Percentiles rank a stretch among this genome's conserved stretches.
Evolutionary conservation across 306 rosid genomes (phyloP).

Genomic region (Vicia sativa): DNA sequence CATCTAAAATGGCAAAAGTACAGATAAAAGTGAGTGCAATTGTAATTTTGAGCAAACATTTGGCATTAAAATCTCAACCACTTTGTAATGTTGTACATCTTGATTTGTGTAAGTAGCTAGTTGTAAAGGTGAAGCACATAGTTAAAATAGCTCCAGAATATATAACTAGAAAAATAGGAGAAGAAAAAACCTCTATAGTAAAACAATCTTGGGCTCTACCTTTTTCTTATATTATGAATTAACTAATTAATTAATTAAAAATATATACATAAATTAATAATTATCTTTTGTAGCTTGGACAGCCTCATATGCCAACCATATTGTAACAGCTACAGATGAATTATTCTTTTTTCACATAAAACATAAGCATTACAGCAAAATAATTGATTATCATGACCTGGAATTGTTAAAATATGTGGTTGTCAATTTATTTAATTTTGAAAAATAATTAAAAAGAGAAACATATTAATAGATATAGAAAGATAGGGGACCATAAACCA

Average conservation of each 20-base stretch:
- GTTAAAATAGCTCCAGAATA: slow-evolving; percentile 44
- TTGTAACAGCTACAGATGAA: slow-evolving; percentile 31
- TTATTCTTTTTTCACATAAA: slow-evolving; percentile 36
- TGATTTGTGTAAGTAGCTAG: slow-evolving; percentile 52
- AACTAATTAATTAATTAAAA: slow-evolving; percentile 6
- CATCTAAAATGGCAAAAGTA: slow-evolving; percentile 44
- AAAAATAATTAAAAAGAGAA: slow-evolving; percentile 30
- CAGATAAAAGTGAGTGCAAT: slow-evolving; percentile 42
- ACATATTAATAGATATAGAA: slow-evolving; percentile 45
- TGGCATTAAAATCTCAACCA: slow-evolving; percentile 55
- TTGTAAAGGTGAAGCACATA: slow-evolving; percentile 43
- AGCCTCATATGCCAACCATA: slow-evolving; percentile 40
- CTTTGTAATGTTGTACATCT: slow-evolving; percentile 42
- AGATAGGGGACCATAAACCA: slow-evolving; percentile 90
- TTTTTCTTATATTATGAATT: too few relatives aligned
- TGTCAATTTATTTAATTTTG: slow-evolving; percentile 23
- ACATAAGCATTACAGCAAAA: slow-evolving; percentile 39
- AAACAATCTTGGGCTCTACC: slow-evolving; percentile 37
- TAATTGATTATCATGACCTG: slow-evolving; percentile 47
- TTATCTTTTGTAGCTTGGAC: neutral
- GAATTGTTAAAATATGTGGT: slow-evolving; percentile 31
- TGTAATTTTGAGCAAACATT: slow-evolving; percentile 51
- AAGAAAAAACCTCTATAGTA: slow-evolving; percentile 39
- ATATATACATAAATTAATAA: neutral
- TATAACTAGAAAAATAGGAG: slow-evolving; percentile 43